Percentiles rank a stretch among this genome's conserved stretches.
phyloP scores from a whole-genome alignment of 164 flowering plant genomes.

The Vitis riparia region DNA sequence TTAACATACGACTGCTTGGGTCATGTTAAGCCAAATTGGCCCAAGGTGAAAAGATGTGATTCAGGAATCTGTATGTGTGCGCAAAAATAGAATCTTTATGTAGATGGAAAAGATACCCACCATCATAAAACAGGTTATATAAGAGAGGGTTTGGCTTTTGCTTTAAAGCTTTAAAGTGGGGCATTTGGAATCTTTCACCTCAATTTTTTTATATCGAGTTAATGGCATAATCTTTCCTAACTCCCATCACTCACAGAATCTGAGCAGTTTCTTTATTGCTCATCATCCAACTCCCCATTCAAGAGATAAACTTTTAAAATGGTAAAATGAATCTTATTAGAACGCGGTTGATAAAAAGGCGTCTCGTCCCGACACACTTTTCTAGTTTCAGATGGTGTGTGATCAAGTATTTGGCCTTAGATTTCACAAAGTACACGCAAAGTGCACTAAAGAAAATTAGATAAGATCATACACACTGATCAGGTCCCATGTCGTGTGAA shows the following conservation, averaged over 20 bases:
- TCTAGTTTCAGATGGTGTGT: background rate
- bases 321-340: slow-evolving; percentile 18
- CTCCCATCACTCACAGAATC: slow-evolving; percentile 16
- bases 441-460: no score
- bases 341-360: background rate
- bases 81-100: background rate
- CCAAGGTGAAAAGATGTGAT: no score
- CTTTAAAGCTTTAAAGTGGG: slow-evolving; percentile 15
- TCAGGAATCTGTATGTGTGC: no score
- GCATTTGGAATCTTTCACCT: slow-evolving; percentile 5
- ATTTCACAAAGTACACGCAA: background rate
- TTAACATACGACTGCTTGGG: no score
- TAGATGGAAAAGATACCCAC: slow-evolving; percentile 3
- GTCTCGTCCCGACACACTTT: no score
- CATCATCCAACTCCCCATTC: background rate
- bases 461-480: no score
- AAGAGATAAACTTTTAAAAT: slow-evolving; percentile 9
- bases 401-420: background rate
- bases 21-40: no score
- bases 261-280: background rate
- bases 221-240: slow-evolving; percentile 9
- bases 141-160: slow-evolving; percentile 2
- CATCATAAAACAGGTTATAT: background rate
- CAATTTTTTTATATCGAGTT: background rate
- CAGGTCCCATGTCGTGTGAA: no score